Conservation (phyloP, 2,329 filamentous ascomycete species). For the Cytospora mali region DNA sequence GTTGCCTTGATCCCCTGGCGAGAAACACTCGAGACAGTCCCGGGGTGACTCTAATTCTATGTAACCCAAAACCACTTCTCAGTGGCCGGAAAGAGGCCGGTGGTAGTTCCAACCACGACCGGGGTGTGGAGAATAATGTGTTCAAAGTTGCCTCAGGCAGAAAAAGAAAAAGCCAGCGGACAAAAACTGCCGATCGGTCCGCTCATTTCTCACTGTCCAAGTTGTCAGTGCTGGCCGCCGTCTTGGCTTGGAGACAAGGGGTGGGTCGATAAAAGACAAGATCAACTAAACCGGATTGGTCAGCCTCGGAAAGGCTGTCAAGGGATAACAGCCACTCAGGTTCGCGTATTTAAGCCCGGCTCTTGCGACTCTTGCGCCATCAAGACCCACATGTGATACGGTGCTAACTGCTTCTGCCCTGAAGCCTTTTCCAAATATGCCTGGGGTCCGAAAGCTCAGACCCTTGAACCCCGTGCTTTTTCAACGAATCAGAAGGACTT, state of each 20-base stretch:
- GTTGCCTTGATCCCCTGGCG: not conserved
- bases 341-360: not conserved
- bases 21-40: not conserved
- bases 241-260: not conserved
- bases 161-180: conserved; percentile 10
- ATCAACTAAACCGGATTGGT: not conserved
- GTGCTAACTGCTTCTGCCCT: not conserved
- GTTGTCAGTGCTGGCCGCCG: not conserved
- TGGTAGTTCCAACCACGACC: conserved; percentile 7
- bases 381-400: not conserved
- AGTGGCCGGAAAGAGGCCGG: not conserved
- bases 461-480: conserved; percentile 14
- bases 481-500: conserved; percentile 13
- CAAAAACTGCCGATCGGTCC: conserved; percentile 12
- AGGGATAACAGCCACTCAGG: not conserved
- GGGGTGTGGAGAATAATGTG: not conserved
- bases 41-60: not conserved
- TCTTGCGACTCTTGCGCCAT: not conserved
- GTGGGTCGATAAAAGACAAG: not conserved
- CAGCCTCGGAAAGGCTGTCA: not conserved
- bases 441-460: conserved; percentile 15
- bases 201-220: not conserved
- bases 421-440: conserved; percentile 7
- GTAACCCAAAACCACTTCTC: not conserved
- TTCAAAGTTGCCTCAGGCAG: conserved; percentile 8